Conservation (phyloP, 352 stramenopile genomes). For the Hyaloperonospora brassicae region DNA sequence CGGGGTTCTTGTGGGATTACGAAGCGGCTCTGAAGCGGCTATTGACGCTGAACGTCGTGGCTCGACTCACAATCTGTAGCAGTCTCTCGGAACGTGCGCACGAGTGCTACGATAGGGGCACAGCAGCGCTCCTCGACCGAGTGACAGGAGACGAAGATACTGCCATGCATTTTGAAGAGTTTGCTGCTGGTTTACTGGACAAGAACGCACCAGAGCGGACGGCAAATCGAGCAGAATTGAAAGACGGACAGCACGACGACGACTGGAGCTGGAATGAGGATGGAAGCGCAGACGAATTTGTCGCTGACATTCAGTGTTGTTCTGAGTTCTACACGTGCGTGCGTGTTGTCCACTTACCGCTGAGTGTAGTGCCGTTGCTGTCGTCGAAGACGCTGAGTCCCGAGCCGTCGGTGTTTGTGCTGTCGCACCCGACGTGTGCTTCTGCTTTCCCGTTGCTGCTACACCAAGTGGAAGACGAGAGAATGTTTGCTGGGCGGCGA, state of each 20-base stretch:
- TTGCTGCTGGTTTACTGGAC: constrained; percentile 25
- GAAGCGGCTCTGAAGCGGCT: constrained; percentile 29
- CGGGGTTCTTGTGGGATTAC: constrained; percentile 61
- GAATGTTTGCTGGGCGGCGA: constrained; percentile 7
- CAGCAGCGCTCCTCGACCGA: constrained; percentile 4
- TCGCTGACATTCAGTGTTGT: too few species aligned
- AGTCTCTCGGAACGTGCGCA: constrained; percentile 60
- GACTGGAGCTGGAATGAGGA: not conserved
- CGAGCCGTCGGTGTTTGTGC: constrained; percentile 65
- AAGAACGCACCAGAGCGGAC: constrained; percentile 9
- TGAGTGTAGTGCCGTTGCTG: constrained; percentile 49
- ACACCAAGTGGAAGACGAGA: constrained; percentile 32
- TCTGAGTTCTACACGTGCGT: constrained; percentile 9
- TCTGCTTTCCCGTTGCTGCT: constrained; percentile 63
- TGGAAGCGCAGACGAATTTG: not conserved
- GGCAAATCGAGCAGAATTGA: constrained; percentile 14
- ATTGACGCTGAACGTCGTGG: constrained; percentile 32
- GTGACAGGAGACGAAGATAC: constrained; percentile 8
- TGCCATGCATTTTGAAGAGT: constrained; percentile 45
- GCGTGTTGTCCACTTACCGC: constrained; percentile 44
- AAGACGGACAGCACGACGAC: constrained; percentile 1
- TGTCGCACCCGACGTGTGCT: constrained; percentile 57
- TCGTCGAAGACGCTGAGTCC: constrained; percentile 27
- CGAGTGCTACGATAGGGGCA: constrained; percentile 42
- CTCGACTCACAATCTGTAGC: constrained; percentile 47